Percentiles rank a stretch among this genome's conserved stretches.
phyloP scores from a whole-genome alignment of 2,329 filamentous ascomycete genomes.

The Metarhizium anisopliae region DNA sequence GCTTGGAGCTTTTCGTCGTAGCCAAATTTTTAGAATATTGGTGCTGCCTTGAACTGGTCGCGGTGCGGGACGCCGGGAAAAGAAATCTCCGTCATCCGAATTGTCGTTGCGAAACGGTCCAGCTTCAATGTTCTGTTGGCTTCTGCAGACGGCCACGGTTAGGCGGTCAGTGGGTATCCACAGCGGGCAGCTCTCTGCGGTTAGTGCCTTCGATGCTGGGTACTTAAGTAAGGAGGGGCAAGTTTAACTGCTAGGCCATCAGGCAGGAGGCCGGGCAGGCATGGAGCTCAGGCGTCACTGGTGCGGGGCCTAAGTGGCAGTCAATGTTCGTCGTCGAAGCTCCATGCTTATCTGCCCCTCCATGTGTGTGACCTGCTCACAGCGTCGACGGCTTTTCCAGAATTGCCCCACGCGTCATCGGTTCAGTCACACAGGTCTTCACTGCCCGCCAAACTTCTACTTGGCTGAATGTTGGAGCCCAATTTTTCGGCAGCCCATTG shows the following conservation, averaged over 20 bases:
- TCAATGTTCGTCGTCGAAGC: no score
- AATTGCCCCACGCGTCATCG: neutral
- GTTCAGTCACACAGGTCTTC: neutral
- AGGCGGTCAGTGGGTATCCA: no score
- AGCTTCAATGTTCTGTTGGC: neutral
- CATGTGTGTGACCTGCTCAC: neutral
- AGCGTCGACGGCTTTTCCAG: neutral
- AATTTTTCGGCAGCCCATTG: no score
- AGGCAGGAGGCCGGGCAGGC: neutral
- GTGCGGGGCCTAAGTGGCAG: no score
- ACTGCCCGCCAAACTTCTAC: neutral
- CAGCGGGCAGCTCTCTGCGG: no score
- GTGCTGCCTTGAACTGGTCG: slow-evolving; percentile 9
- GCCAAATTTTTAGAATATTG: slow-evolving; percentile 20
- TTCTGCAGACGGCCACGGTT: neutral
- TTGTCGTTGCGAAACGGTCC: neutral
- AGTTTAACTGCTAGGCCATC: neutral
- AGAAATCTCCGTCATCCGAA: slow-evolving; percentile 7
- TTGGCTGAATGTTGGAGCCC: neutral
- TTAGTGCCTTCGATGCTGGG: neutral
- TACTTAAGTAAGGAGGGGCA: neutral
- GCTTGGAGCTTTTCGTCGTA: slow-evolving; percentile 21
- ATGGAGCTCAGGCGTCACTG: neutral
- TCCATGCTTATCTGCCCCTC: neutral
- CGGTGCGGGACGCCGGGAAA: slow-evolving; percentile 23